Evolutionary conservation across 805 yeast species (phyloP).

Genomic region (Suhomyces sp.): DNA sequence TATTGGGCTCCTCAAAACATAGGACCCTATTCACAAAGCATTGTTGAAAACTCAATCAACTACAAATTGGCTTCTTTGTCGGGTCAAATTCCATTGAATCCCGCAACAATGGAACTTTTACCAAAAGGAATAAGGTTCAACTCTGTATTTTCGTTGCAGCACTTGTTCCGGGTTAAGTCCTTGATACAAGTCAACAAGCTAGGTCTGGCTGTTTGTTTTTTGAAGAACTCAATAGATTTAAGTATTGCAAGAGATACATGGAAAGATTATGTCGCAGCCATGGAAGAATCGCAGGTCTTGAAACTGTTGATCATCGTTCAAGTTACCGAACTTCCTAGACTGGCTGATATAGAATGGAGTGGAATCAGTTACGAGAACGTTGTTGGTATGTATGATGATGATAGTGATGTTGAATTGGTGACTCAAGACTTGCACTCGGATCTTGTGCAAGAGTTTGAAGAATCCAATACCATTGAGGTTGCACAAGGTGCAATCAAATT

Average conservation of each 20-base stretch:
- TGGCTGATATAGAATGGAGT: conserved; percentile 73
- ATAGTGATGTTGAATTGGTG: conserved; percentile 22
- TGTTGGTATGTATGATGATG: conserved; percentile 37
- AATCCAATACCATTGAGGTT: not conserved
- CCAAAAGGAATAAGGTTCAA: conserved; percentile 23
- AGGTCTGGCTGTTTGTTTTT: conserved; percentile 54
- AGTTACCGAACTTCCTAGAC: conserved; percentile 59
- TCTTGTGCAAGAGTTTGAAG: conserved; percentile 3
- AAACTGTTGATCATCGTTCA: conserved; percentile 49
- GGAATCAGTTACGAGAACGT: conserved; percentile 52
- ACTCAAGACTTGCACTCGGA: not conserved
- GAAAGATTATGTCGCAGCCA: conserved; percentile 36
- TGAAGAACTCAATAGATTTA: conserved; percentile 36
- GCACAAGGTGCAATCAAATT: conserved; percentile 3
- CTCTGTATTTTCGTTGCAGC: conserved; percentile 66
- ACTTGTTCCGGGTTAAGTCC: conserved; percentile 61
- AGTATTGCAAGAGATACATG: conserved; percentile 41
- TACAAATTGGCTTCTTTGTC: conserved; percentile 62
- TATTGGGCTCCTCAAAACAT: conserved; percentile 99
- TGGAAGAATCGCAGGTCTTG: conserved; percentile 15
- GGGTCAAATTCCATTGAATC: conserved; percentile 89
- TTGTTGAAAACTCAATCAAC: conserved; percentile 37
- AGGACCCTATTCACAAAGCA: conserved; percentile 94
- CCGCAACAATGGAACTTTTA: conserved; percentile 60
- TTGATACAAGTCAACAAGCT: conserved; percentile 49